Evolutionary conservation across 2,329 filamentous ascomycete genomes (phyloP), one percentile per base, ranked within the genome.

Genomic region (Trichoderma harzianum): DNA sequence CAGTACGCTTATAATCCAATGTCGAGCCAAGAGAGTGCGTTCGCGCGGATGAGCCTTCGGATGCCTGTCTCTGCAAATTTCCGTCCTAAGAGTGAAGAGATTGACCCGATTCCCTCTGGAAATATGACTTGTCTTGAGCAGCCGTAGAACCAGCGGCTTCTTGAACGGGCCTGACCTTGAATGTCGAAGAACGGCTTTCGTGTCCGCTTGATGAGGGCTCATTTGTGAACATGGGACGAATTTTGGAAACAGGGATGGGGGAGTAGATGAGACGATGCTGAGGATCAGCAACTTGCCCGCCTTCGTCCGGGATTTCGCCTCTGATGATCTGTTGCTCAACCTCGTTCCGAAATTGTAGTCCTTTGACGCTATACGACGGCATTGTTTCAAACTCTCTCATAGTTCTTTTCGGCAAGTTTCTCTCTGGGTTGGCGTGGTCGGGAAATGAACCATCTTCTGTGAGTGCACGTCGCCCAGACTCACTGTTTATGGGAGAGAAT

Each of bases 1-100:
- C 74, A 12, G 80, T 81, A 30, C 79, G 77, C 26, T 75, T 78
- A 69, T 80, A 81, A 70, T 82, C 77, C 18, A 82, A 68, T 1
- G 80, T 68, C 12, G 79, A 78, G 32, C 74, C 74, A 8, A 77
- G 73, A 18, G 80, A 78, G 7, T 71, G 77, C 34, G 74, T 78
- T 21, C 77, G 75, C 10, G 69, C 62, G 26, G 77, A 73, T 18
- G 55, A 69, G 34, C 34, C 60, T 30, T 34, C 62, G 30, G 72
- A 74, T 53, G 32, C 34, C 34, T 28, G 51, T 72, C 61, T 61
- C 16, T 62, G 57, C 10, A 34, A 18, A n/a, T 69, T 69, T 18
- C 30, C 51, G 10, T 71, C 51, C 16, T 65, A 72, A 8, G 69
- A 36, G 7, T 57, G 24, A 24, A 60, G 47, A 12, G 73, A 74